Base-by-base conservation (phyloP, 2,329 filamentous ascomycete genomes). In the Mycosphaerella arachidis region DNA sequence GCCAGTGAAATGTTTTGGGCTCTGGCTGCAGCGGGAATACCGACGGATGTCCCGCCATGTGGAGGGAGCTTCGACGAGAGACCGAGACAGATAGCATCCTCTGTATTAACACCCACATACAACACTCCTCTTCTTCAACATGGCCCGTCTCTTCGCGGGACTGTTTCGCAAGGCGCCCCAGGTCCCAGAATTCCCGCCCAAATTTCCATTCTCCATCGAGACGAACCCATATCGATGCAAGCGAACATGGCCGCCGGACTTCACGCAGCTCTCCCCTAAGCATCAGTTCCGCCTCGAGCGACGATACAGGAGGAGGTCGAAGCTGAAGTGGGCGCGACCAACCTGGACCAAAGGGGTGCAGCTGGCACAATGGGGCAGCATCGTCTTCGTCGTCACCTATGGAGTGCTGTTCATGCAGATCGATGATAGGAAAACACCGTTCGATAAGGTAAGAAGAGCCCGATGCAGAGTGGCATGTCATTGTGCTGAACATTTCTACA, bases 211-310 rank as follows among this genome's bases (percentile, higher is more conserved):
- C 63, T 67, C 63, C 57, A 75, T 80, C 62, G 77, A 81, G 64
- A 80, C 74, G 61, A 86, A 85, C 70, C 82, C 82, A 5, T 87
- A 84, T 76, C 83, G 79, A 69, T 83, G 86, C 53, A 87, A 89
- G 75, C 89, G 88, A 71, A 78, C 84, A 65, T 93, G 90, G 90
- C 90, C 90, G 59, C 90, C 90, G 12, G 86, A 92, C 74, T 89
- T 93, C 74, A 77, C 81, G 63, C 83, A 84, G 71, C 82, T 93
- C 60, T 85, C 85, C 40, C 77, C 81, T 51, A 88, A 89, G 73
- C 85, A 92, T 70, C 87, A 92, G 74, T 88, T 92, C 72, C 82
- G 86, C 48, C 87, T 91, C 67, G 90, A 93, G 78, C 86, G 89
- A 73, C 87, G 88, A 71, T 92, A 88, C 76, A 89, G 91, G 76